These are phyloP conservation scores for Malassezia japonica DNA, from an alignment of 1,284 basidiomycete genomes.

Conservation along the genomic window DNA sequence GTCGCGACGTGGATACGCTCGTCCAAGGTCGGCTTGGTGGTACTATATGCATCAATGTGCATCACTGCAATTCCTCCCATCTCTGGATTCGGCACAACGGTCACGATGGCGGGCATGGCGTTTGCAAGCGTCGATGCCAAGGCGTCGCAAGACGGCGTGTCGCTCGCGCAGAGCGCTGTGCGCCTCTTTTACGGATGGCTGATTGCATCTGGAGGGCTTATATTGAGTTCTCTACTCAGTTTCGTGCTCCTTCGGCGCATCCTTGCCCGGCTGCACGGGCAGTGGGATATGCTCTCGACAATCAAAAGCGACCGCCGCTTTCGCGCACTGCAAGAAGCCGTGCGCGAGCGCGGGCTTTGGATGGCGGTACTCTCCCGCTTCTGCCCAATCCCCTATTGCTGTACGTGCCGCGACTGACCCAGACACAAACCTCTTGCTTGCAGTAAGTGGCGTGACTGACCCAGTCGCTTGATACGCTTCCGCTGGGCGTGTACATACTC, in stretches of 20 bases:
- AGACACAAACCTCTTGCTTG: constrained; percentile 28
- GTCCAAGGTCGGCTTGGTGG: constrained; percentile 16
- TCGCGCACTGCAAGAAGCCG: constrained; percentile 32
- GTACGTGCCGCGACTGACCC: constrained; percentile 1
- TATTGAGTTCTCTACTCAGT: constrained; percentile 27
- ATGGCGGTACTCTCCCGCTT: constrained; percentile 41
- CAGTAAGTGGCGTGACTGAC: constrained; percentile 8
- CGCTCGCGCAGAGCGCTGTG: not conserved
- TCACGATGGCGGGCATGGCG: constrained; percentile 40
- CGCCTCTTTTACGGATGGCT: constrained; percentile 28
- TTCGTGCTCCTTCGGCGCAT: constrained; percentile 23
- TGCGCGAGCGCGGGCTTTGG: constrained; percentile 21
- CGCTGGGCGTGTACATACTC: constrained; percentile 25
- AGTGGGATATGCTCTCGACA: constrained; percentile 13
- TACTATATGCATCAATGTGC: constrained; percentile 20
- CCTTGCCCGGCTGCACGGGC: constrained; percentile 15
- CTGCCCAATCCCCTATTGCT: constrained; percentile 38
- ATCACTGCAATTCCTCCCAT: constrained; percentile 30
- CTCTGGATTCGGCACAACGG: constrained; percentile 33
- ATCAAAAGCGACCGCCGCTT: constrained; percentile 26
- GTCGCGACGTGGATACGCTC: constrained; percentile 24
- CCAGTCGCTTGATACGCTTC: constrained; percentile 26
- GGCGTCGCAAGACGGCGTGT: constrained; percentile 2
- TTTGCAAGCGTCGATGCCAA: constrained; percentile 9
- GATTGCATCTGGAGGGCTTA: constrained; percentile 27